Evolutionary conservation across 192 early-diverging fungal genomes (phyloP), one percentile per base, ranked within the genome.

Genomic region (Thoreauomyces humboldtii): DNA sequence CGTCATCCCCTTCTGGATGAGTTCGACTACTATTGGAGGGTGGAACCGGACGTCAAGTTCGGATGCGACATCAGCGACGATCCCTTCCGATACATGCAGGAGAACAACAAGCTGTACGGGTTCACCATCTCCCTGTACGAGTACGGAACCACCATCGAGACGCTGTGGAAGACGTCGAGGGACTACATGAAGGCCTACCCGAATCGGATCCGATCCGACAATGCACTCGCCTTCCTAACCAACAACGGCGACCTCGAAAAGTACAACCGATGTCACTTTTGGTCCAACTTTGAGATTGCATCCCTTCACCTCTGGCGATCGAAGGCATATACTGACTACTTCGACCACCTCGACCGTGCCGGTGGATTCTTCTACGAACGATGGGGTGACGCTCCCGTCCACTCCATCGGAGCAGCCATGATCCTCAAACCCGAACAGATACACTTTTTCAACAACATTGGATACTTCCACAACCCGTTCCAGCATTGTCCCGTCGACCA

Each of bases 281-380:
- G 92, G 91, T 86, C 84, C 41, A 94, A 94, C 56, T 94, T 94
- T 78, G 92, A 94, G 71, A 93, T 95, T 60, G 90, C 78, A 28
- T 75, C 86, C 57, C 65, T 91, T 52, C 77, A 86, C 14, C 84
- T 92, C 53, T 88, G 86, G 61, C 71, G 87, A 46, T 85, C 81
- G 59, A 65, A 81, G 21, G 79, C 76, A 0, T 92, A 92, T 65
- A 72, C 76, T 15, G 78, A 77, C 29, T 88, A 78, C 33, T 93
- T 92, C 51, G 69, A 82, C n/a, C 80, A 84, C 36, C 72, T 95
- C 27, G 93, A 95, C 60, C 62, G 81, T 42, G 63, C 79, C 1
- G 92, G 92, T 35, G 92, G 92, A 6, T 93, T 92, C 80, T 94
- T 90, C 61, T 94, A 94, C 61, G 91, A 68, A 25, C 42, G 89